These are phyloP conservation scores for Digitaria exilis DNA, from an alignment of 202 grass and related monocot species.

Conservation along the genomic window DNA sequence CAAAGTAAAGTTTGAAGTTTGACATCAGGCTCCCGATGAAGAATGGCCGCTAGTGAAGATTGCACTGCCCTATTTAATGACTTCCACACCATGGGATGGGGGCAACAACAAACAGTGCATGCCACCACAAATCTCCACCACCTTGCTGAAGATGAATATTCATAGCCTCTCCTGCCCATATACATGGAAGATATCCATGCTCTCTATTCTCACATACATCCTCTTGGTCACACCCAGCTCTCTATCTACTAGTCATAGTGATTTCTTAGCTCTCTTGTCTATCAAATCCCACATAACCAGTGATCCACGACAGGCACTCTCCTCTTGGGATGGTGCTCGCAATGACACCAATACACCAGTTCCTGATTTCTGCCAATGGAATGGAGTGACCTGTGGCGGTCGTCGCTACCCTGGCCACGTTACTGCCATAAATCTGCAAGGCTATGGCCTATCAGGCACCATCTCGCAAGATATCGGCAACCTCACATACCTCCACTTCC, in stretches of 20 bases:
- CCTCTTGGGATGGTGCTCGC: neutral
- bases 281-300: slow-evolving; percentile 29
- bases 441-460: neutral
- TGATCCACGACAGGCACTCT: neutral
- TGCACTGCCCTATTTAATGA: neutral
- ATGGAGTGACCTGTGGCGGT: neutral
- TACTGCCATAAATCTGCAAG: neutral
- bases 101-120: neutral
- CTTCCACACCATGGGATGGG: neutral
- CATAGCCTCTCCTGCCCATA: neutral
- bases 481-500: slow-evolving; percentile 26
- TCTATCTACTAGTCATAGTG: neutral
- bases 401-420: slow-evolving; percentile 5
- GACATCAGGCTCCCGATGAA: neutral
- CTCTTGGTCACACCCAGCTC: neutral
- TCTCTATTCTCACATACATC: neutral
- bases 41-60: neutral
- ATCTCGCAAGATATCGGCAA: slow-evolving; percentile 27
- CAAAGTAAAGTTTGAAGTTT: neutral
- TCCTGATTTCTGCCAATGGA: slow-evolving; percentile 24
- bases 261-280: neutral
- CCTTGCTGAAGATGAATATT: neutral
- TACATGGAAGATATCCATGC: slow-evolving; percentile 5
- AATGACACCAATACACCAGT: neutral
- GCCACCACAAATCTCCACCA: neutral